Evolutionary conservation across 2,329 filamentous ascomycete species (phyloP).

Genomic region (Sporothrix humicola): DNA sequence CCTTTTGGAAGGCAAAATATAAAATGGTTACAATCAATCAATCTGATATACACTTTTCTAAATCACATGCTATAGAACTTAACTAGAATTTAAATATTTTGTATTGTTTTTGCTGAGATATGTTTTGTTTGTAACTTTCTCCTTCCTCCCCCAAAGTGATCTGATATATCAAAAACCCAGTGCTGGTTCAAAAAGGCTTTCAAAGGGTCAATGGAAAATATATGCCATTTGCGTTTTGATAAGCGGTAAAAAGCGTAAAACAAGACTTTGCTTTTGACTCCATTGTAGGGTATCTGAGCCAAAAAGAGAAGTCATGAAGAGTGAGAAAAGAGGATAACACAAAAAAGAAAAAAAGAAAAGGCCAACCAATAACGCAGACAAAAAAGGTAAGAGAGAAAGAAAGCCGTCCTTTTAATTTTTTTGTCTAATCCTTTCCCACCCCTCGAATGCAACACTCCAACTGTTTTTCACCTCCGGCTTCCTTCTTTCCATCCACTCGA

Average conservation of each 20-base stretch:
- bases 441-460: no score
- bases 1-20: not conserved
- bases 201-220: not conserved
- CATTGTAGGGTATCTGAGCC: slow-evolving; percentile 17
- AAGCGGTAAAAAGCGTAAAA: not conserved
- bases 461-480: not conserved
- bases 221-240: not conserved
- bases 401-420: not conserved
- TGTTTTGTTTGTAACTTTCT: not conserved
- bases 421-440: slow-evolving; percentile 20
- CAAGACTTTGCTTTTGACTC: not conserved
- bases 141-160: not conserved
- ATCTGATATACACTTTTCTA: not conserved
- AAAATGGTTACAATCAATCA: no score
- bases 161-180: no score
- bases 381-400: not conserved
- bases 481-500: not conserved
- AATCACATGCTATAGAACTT: not conserved
- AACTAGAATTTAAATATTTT: not conserved
- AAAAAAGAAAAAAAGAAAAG: not conserved
- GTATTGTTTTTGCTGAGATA: not conserved
- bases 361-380: not conserved
- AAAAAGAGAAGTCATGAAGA: not conserved
- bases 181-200: no score
- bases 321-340: not conserved